A percentile compares a stretch with the other conserved stretches of the same genome.
Conservation (phyloP, 306 rosid species). For the Vigna unguiculata region DNA sequence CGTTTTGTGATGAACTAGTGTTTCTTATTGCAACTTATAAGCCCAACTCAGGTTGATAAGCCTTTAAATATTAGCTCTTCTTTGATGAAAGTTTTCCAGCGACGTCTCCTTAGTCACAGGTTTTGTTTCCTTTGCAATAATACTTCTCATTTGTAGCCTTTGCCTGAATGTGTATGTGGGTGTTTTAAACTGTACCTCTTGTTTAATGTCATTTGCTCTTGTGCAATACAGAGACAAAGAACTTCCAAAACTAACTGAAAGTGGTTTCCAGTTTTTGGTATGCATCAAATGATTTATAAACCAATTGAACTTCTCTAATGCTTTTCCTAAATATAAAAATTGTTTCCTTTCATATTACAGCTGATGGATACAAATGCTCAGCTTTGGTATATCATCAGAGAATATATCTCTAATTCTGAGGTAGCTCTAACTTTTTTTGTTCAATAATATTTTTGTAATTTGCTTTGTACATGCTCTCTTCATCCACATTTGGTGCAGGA, state of each 20-base stretch:
- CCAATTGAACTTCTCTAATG: conserved; percentile 43
- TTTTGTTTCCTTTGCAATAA: conserved; percentile 41
- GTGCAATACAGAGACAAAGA: conserved; percentile 75
- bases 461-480: conserved; percentile 34
- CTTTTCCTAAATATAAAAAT: conserved; percentile 45
- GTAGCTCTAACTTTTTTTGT: conserved; percentile 48
- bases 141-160: conserved; percentile 37
- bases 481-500: conserved; percentile 65
- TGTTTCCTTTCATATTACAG: conserved; percentile 61
- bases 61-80: conserved; percentile 80
- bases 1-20: conserved; percentile 69
- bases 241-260: conserved; percentile 86
- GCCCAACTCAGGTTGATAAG: conserved; percentile 78
- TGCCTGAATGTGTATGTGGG: conserved; percentile 17
- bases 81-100: conserved; percentile 92
- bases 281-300: conserved; percentile 52
- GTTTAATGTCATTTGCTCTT: conserved; percentile 36
- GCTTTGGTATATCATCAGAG: conserved; percentile 97
- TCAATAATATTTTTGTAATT: conserved; percentile 20
- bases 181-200: conserved; percentile 30
- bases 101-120: conserved; percentile 91
- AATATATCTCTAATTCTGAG: conserved; percentile 94
- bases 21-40: conserved; percentile 94
- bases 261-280: conserved; percentile 99
- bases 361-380: conserved; percentile 98